phyloP scores from a whole-genome alignment of 352 stramenopile genomes.

The Phytopythium chamaehyphon region DNA sequence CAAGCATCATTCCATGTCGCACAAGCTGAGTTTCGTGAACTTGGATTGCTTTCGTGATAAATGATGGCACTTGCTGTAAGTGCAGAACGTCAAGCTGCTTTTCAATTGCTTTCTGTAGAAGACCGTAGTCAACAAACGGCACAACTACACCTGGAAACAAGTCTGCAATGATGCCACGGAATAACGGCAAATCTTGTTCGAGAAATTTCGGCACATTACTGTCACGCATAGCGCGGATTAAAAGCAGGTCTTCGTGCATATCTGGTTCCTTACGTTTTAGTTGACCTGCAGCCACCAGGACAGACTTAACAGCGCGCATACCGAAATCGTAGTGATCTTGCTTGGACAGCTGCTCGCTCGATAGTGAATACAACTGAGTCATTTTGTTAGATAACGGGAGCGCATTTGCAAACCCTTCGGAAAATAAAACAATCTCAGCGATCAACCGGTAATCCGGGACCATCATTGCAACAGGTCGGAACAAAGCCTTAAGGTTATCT shows the following conservation, averaged over 20 bases:
- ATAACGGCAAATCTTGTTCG: conserved; percentile 92
- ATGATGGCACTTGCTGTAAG: conserved; percentile 82
- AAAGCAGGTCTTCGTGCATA: conserved; percentile 91
- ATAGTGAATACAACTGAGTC: conserved; percentile 91
- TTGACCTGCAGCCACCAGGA: conserved; percentile 92
- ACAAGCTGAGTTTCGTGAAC: conserved; percentile 90
- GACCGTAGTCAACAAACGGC: conserved; percentile 92
- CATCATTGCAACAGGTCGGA: conserved; percentile 94
- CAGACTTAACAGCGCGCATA: conserved; percentile 92
- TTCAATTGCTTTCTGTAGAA: conserved; percentile 88
- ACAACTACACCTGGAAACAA: conserved; percentile 93
- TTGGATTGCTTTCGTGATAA: conserved; percentile 86
- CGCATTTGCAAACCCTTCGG: conserved; percentile 92
- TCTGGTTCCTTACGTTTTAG: conserved; percentile 93
- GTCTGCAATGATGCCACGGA: conserved; percentile 92
- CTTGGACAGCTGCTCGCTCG: conserved; percentile 92
- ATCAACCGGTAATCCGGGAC: conserved; percentile 93
- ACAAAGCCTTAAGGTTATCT: conserved; percentile 94
- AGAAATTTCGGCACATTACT: conserved; percentile 96
- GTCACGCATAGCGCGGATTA: conserved; percentile 96
- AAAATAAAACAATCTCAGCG: conserved; percentile 94
- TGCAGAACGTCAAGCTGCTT: conserved; percentile 70
- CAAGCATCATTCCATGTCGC: conserved; percentile 93
- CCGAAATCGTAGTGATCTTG: conserved; percentile 95
- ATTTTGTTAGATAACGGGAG: conserved; percentile 93